phyloP scores from a whole-genome alignment of 139 green algal species.

The Pleodorina starrii region DNA sequence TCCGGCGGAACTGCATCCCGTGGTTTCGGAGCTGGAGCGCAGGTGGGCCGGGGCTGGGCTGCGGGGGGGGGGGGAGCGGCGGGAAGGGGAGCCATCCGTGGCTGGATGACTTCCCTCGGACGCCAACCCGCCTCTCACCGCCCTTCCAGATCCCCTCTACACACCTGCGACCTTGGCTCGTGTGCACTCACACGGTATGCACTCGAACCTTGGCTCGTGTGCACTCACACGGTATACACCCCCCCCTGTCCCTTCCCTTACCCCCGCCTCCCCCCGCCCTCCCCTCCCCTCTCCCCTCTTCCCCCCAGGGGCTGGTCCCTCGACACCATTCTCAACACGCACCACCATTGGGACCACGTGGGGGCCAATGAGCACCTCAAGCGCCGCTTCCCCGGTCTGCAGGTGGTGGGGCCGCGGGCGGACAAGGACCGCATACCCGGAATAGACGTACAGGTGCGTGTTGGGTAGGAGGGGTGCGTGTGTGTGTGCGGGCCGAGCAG shows the following conservation, averaged over 20 bases:
- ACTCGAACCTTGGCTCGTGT: no score
- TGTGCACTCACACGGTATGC: no score
- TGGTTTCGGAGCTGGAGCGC: conserved; percentile 72
- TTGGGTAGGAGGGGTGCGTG: background rate
- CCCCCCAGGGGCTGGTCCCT: conserved; percentile 57
- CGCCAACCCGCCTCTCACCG: no score
- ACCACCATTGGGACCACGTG: conserved; percentile 82
- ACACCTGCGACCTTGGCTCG: no score
- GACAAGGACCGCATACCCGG: conserved; percentile 84
- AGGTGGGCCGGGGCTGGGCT: conserved; percentile 55
- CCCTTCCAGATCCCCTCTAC: no score
- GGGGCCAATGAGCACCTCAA: conserved; percentile 78
- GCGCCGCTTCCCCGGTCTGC: conserved; percentile 46
- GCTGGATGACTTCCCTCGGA: no score
- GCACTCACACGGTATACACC: no score
- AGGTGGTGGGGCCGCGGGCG: conserved; percentile 46
- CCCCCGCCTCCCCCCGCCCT: no score
- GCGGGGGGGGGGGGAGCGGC: no score
- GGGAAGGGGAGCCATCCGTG: no score
- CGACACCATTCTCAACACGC: conserved; percentile 88
- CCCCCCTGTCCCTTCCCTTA: no score
- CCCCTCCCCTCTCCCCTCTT: background rate
- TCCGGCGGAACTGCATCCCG: conserved; percentile 81
- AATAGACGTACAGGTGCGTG: conserved; percentile 83
- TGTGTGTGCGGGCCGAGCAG: background rate